Percentiles rank a stretch among this genome's conserved stretches.
Conservation (phyloP, 768 basidiomycete species). For the Suillus variegatus region DNA sequence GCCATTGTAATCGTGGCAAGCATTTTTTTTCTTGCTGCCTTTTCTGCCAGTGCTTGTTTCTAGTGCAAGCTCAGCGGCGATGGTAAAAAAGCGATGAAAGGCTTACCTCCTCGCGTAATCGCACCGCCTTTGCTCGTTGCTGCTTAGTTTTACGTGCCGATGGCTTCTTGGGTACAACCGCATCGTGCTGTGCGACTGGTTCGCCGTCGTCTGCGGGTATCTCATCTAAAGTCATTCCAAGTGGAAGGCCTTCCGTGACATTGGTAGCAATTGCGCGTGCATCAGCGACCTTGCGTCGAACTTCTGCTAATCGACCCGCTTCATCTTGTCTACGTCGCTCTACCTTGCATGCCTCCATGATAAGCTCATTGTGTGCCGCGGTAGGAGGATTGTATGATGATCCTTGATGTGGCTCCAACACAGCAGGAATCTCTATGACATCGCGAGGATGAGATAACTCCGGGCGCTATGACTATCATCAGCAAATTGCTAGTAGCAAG, state of each 20-base stretch:
- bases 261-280: slow-evolving; percentile 40
- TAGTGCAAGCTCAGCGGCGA: slow-evolving; percentile 24
- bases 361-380: slow-evolving; percentile 68
- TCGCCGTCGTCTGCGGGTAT: slow-evolving; percentile 42
- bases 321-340: slow-evolving; percentile 62
- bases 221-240: slow-evolving; percentile 69
- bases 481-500: background rate
- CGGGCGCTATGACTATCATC: slow-evolving; percentile 44
- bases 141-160: slow-evolving; percentile 57
- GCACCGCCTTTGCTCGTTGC: slow-evolving; percentile 69
- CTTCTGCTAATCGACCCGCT: slow-evolving; percentile 51
- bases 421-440: slow-evolving; percentile 63
- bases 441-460: slow-evolving; percentile 45
- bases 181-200: slow-evolving; percentile 32
- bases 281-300: slow-evolving; percentile 56
- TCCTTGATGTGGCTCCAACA: slow-evolving; percentile 75
- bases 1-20: slow-evolving; percentile 57
- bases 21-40: slow-evolving; percentile 60
- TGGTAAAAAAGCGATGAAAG: background rate
- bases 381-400: slow-evolving; percentile 88
- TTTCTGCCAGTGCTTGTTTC: slow-evolving; percentile 67
- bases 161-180: slow-evolving; percentile 38
- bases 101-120: slow-evolving; percentile 63
- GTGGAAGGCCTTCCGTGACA: slow-evolving; percentile 39
- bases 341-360: slow-evolving; percentile 63